Percentiles rank a stretch among this genome's conserved stretches.
Evolutionary conservation across 2,329 filamentous ascomycete genomes (phyloP).

Genomic region (Claviceps citrina): DNA sequence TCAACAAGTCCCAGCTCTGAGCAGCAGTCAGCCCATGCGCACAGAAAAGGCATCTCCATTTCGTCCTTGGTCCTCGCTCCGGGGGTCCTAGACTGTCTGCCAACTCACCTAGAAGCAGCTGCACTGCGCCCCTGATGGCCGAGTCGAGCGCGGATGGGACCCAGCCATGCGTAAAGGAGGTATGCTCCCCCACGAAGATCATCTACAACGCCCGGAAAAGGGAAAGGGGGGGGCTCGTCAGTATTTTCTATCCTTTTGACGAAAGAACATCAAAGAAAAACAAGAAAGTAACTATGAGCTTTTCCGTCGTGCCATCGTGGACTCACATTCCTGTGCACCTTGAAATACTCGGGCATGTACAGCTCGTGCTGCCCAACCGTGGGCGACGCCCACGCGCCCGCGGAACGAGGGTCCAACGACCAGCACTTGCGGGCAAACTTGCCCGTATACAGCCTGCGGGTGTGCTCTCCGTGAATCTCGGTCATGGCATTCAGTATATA

Average conservation of each 20-base stretch:
- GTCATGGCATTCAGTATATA: conserved; percentile 50
- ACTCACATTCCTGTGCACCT: conserved; percentile 43
- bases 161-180: conserved; percentile 57
- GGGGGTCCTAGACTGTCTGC: no score
- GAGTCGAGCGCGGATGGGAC: conserved; percentile 52
- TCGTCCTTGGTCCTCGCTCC: no score
- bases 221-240: no score
- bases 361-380: conserved; percentile 50
- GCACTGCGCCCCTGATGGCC: conserved; percentile 47
- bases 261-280: no score
- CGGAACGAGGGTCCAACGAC: conserved; percentile 44
- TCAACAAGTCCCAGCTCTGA: conserved; percentile 49
- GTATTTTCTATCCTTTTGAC: no score
- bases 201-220: conserved; percentile 29
- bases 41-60: neutral
- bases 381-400: conserved; percentile 47
- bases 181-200: conserved; percentile 57
- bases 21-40: neutral
- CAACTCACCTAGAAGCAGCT: conserved; percentile 37
- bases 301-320: no score
- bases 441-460: conserved; percentile 47
- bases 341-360: conserved; percentile 58
- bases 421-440: conserved; percentile 51
- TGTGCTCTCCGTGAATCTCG: conserved; percentile 48
- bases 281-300: no score